phyloP scores from a whole-genome alignment of 78 protist genomes.

The Cyanophora paradoxa region DNA sequence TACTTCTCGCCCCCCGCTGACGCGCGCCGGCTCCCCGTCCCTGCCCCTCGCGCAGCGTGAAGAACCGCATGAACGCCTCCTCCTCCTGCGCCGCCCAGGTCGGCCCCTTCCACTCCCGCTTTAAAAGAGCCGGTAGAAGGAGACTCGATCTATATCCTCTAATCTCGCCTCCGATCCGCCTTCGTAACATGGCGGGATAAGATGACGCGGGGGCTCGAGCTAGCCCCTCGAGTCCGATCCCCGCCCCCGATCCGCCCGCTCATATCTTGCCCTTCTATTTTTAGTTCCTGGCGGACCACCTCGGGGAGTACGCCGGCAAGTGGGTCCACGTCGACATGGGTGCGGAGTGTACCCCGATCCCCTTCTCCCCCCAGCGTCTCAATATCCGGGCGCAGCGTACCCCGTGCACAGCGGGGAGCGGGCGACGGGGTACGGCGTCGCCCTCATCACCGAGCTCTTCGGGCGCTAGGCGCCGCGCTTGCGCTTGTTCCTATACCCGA shows the following conservation, averaged over 20 bases:
- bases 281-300: not conserved
- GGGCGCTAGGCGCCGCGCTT: no score
- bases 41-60: not conserved
- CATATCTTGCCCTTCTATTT: not conserved
- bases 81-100: constrained; percentile 18
- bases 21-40: not conserved
- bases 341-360: no score
- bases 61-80: constrained; percentile 2
- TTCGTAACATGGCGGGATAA: no score
- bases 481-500: no score
- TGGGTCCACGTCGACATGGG: constrained; percentile 41
- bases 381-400: no score
- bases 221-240: not conserved
- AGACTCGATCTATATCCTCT: not conserved
- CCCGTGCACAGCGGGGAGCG: constrained; percentile 16
- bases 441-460: constrained; percentile 11
- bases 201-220: not conserved
- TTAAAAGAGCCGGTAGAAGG: not conserved
- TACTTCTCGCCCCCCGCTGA: no score
- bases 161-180: not conserved
- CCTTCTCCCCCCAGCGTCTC: no score
- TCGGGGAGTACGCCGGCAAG: constrained; percentile 3
- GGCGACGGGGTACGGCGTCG: constrained; percentile 39
- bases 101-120: no score
- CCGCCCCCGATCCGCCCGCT: not conserved